Evolutionary conservation across 148 eudicot genomes (phyloP).

Genomic region (Vaccinium darrowii): DNA sequence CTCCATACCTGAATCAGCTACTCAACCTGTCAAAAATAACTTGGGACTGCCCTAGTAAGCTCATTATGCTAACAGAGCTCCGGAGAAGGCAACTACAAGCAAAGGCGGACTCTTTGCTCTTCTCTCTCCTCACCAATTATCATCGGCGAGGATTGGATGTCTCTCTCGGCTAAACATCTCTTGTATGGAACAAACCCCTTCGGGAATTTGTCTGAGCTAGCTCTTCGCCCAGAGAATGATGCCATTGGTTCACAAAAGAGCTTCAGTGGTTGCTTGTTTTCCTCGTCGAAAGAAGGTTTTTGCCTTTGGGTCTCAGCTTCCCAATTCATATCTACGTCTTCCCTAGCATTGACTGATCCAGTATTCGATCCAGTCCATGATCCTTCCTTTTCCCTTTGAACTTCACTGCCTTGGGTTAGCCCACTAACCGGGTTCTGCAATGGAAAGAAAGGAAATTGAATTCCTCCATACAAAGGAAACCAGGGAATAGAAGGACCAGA

Average conservation of each 20-base stretch:
- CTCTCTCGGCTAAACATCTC: constrained; percentile 58
- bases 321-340: constrained; percentile 27
- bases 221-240: constrained; percentile 19
- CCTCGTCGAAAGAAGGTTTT: constrained; percentile 20
- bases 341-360: constrained; percentile 32
- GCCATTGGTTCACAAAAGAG: neutral
- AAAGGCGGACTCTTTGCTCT: constrained; percentile 55
- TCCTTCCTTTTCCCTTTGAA: constrained; percentile 39
- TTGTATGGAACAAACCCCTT: constrained; percentile 90
- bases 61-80: neutral
- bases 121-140: constrained; percentile 40
- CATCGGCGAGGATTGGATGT: constrained; percentile 25
- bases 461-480: constrained; percentile 40
- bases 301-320: constrained; percentile 34
- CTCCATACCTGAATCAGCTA: neutral
- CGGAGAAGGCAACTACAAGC: constrained; percentile 42
- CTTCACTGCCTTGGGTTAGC: constrained; percentile 31
- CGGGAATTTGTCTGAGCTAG: constrained; percentile 13
- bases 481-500: constrained; percentile 32
- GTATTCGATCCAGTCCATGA: constrained; percentile 42
- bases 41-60: neutral
- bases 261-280: neutral
- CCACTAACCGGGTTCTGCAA: constrained; percentile 21
- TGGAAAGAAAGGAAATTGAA: constrained; percentile 25
- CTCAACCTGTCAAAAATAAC: constrained; percentile 15